These are phyloP conservation scores for Musa beccarii DNA, from an alignment of 176 grass and related monocot species.

Conservation along the genomic window DNA sequence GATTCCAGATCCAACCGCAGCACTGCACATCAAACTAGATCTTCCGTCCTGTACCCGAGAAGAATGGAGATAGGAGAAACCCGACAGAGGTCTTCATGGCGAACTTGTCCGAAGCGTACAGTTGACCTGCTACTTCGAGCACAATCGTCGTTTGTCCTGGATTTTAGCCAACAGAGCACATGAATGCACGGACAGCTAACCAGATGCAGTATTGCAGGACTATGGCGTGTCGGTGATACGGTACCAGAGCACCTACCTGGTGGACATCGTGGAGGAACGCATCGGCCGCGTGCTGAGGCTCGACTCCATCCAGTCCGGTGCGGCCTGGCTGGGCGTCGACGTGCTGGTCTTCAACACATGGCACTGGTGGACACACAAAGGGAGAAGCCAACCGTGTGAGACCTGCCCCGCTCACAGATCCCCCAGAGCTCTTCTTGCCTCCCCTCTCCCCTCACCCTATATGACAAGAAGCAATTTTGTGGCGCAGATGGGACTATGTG, in stretches of 20 bases:
- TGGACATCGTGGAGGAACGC: constrained; percentile 61
- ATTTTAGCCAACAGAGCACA: background rate
- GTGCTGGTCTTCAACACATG: constrained; percentile 83
- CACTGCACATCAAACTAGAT: background rate
- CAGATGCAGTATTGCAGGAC: constrained; percentile 33
- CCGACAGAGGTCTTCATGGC: no score
- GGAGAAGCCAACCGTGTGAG: constrained; percentile 70
- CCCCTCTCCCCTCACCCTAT: background rate
- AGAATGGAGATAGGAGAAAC: background rate
- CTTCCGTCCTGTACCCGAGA: background rate
- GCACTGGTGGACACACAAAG: constrained; percentile 99
- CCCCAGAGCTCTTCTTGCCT: background rate
- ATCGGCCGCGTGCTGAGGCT: constrained; percentile 78
- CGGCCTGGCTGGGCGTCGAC: constrained; percentile 57
- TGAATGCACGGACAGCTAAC: background rate
- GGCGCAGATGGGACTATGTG: constrained; percentile 76
- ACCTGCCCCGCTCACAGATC: background rate
- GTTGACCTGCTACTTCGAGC: no score
- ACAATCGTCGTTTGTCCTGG: background rate
- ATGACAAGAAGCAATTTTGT: background rate
- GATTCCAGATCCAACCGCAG: background rate
- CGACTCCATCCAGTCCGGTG: constrained; percentile 56
- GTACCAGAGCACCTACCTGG: constrained; percentile 79
- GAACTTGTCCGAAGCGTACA: no score
- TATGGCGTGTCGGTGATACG: constrained; percentile 56